These are phyloP conservation scores for Nannizziopsis arthrosporioides DNA, from an alignment of 2,329 filamentous ascomycete genomes.

Conservation along the genomic window DNA sequence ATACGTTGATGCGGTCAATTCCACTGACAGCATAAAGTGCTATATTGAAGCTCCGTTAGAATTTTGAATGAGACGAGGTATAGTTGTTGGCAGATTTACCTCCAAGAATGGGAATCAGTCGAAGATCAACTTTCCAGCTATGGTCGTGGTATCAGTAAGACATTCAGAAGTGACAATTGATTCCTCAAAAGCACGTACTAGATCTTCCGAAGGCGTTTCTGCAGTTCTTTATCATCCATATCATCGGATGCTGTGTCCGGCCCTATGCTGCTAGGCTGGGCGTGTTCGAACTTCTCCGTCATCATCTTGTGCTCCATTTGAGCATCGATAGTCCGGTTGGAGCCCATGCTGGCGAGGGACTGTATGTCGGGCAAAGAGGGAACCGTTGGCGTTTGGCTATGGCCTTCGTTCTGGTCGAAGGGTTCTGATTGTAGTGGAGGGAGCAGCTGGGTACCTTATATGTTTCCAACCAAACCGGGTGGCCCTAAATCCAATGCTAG, in stretches of 20 bases:
- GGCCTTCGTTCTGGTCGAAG: too few species aligned
- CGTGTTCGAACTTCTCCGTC: background rate
- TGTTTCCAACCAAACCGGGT: too few species aligned
- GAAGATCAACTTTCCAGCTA: slow-evolving; percentile 10
- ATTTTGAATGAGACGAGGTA: too few species aligned
- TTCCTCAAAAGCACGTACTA: background rate
- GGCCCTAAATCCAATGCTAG: too few species aligned
- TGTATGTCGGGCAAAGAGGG: too few species aligned
- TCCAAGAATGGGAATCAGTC: slow-evolving; percentile 11
- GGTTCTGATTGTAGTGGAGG: too few species aligned
- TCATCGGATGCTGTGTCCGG: slow-evolving; percentile 13
- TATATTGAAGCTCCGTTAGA: background rate
- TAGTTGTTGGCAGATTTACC: background rate
- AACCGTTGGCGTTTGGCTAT: too few species aligned
- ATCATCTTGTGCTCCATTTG: slow-evolving; percentile 2
- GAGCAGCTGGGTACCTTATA: too few species aligned
- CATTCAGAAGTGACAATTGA: background rate
- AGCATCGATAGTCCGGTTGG: background rate
- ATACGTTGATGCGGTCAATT: slow-evolving; percentile 12
- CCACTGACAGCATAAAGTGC: slow-evolving; percentile 11
- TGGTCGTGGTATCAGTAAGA: background rate
- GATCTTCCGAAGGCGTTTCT: slow-evolving; percentile 9
- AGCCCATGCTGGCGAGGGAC: background rate
- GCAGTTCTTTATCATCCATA: slow-evolving; percentile 13
- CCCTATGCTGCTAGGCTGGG: background rate